Evolutionary conservation across 2,329 filamentous ascomycete genomes (phyloP), one percentile per base, ranked within the genome.

Genomic region (Diaporthe sp.): DNA sequence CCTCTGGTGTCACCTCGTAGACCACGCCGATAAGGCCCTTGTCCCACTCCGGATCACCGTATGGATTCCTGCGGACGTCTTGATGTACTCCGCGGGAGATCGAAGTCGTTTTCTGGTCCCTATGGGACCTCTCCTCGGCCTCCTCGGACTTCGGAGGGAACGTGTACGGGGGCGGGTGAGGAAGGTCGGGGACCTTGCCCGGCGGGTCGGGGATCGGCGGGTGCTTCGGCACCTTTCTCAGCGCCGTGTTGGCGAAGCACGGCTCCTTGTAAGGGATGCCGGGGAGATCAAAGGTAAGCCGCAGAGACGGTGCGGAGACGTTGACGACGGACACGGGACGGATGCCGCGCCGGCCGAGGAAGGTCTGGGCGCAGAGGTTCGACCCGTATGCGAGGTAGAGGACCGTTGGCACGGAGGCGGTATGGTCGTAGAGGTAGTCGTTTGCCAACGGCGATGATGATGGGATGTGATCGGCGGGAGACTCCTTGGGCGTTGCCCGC

Each of bases 331-430:
- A 95, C 19, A 98, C 80, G 0, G 97, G 97, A 37, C 90, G 91
- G 84, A 98, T 96, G 76, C 93, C 93, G 71, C 96, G 93, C 76
- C 85, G 87, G 75, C 94, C 94, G 65, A 93, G 89, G 83, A 98
- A 98, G 0, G 94, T 97, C 82, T 95, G 87, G 19, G 92, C 91
- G 76, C 90, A 92, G 77, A 98, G 90, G 83, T 98, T 98, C 71
- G 95, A 98, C 79, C 96, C 97, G 82, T 98, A 98, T 15, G 96
- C 96, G 31, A 96, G 90, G 83, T 96, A 96, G 71, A 96, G 89
- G 37, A 95, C 88, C 1, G 93, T 94, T 19, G 79, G 70, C 60
- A 79, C 74, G 19, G 78, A 44, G 19, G 74, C 60, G 3, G 58
- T 73, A 7, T 73, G 60, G 37, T 76, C 75, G 62, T 60, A 70